Evolutionary conservation across 352 stramenopile species (phyloP).

Genomic region (Phytopythium ostracodes): DNA sequence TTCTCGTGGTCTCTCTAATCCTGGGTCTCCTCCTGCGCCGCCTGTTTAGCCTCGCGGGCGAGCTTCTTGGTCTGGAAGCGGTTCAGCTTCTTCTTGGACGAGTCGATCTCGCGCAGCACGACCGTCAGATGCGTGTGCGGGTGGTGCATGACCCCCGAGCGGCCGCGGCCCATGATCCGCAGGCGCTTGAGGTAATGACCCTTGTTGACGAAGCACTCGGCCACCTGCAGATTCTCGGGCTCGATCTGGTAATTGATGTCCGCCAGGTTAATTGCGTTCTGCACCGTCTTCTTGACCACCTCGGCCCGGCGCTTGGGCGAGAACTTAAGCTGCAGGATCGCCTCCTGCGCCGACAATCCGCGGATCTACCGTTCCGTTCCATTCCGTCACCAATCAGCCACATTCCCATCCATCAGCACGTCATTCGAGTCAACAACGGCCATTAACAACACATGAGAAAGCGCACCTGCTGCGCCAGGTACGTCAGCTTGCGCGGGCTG

Average conservation of each 20-base stretch:
- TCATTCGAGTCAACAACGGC: background rate
- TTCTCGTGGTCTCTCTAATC: background rate
- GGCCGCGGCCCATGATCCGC: conserved; percentile 81
- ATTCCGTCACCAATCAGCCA: background rate
- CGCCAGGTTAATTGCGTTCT: conserved; percentile 85
- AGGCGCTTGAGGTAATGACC: conserved; percentile 79
- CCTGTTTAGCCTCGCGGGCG: conserved; percentile 45
- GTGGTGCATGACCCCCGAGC: conserved; percentile 82
- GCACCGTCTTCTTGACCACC: conserved; percentile 80
- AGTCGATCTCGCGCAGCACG: conserved; percentile 73
- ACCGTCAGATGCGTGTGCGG: conserved; percentile 79
- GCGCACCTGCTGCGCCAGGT: conserved; percentile 52
- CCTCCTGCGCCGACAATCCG: conserved; percentile 65
- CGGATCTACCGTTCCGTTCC: conserved; percentile 32
- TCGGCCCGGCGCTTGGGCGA: conserved; percentile 83
- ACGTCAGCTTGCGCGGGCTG: conserved; percentile 78
- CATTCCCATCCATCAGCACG: background rate
- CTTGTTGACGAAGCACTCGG: conserved; percentile 86
- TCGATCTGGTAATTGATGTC: conserved; percentile 89
- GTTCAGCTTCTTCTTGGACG: conserved; percentile 72
- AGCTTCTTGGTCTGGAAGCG: conserved; percentile 73
- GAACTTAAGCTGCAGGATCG: conserved; percentile 85
- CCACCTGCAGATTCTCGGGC: conserved; percentile 75
- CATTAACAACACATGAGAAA: background rate
- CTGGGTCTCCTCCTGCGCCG: conserved; percentile 10